A percentile compares a stretch with the other conserved stretches of the same genome.
phyloP scores from a whole-genome alignment of 257 asterid genomes.

The Nemophila menziesii region DNA sequence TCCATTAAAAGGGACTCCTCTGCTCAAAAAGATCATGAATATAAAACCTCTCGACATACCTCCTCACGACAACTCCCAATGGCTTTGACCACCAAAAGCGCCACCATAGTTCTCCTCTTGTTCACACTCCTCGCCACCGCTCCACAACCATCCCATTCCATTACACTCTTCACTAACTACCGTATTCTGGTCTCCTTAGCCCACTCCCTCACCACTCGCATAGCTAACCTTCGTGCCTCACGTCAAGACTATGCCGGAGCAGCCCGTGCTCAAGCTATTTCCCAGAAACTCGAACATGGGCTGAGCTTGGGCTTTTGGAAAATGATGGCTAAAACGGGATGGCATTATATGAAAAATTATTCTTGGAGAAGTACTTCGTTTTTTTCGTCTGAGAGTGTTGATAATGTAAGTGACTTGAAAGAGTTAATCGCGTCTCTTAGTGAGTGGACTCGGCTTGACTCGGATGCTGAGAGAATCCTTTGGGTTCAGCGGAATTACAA shows the following conservation, averaged over 20 bases:
- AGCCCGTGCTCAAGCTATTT: constrained; percentile 37
- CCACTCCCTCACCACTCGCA: constrained; percentile 62
- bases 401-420: constrained; percentile 42
- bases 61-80: constrained; percentile 1
- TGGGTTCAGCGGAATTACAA: constrained; percentile 57
- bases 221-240: constrained; percentile 53
- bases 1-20: no score
- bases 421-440: constrained; percentile 29
- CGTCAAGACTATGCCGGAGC: constrained; percentile 69
- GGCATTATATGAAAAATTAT: constrained; percentile 49
- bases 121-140: constrained; percentile 17
- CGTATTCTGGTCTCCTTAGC: constrained; percentile 51
- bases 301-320: constrained; percentile 51
- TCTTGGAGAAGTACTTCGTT: constrained; percentile 38
- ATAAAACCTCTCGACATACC: no score
- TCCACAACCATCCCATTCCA: constrained; percentile 13
- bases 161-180: constrained; percentile 36
- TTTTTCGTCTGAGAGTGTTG: constrained; percentile 26
- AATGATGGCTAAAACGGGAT: constrained; percentile 40
- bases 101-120: constrained; percentile 18
- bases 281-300: constrained; percentile 34
- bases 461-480: constrained; percentile 41
- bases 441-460: constrained; percentile 33
- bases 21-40: no score
- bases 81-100: constrained; percentile 12